phyloP scores from a whole-genome alignment of 2,329 filamentous ascomycete genomes.

The Bimuria novae-zelandiae region DNA sequence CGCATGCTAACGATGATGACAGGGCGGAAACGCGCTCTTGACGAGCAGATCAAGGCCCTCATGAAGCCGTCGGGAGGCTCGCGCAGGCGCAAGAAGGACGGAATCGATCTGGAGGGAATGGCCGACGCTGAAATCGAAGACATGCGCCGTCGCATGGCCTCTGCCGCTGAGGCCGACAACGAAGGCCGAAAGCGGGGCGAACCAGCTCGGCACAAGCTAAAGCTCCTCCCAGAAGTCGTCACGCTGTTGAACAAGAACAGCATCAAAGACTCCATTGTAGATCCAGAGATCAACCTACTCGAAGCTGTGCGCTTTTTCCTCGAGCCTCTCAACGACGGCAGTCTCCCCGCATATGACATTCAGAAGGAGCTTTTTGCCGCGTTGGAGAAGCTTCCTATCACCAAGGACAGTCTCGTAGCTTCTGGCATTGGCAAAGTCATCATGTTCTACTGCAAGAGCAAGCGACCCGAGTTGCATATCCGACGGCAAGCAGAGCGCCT shows the following conservation, averaged over 20 bases:
- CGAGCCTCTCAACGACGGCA: constrained; percentile 91
- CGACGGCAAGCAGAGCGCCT: constrained; percentile 92
- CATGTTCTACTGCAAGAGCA: constrained; percentile 95
- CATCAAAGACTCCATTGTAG: constrained; percentile 80
- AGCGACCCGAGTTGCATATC: constrained; percentile 83
- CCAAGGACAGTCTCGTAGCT: constrained; percentile 86
- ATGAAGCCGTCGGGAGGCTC: constrained; percentile 77
- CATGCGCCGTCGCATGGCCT: constrained; percentile 87
- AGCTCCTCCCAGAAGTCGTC: constrained; percentile 89
- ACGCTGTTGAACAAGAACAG: constrained; percentile 88
- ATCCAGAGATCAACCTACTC: constrained; percentile 92
- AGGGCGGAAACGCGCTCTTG: constrained; percentile 78
- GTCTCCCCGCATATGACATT: constrained; percentile 93
- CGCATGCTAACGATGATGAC: constrained; percentile 20
- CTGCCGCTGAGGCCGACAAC: constrained; percentile 85
- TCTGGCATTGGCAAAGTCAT: constrained; percentile 96
- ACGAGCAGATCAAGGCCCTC: constrained; percentile 84
- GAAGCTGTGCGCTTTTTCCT: constrained; percentile 97
- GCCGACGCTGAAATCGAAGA: constrained; percentile 88
- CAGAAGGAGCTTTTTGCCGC: constrained; percentile 91
- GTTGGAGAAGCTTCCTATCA: constrained; percentile 79
- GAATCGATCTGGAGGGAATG: constrained; percentile 88
- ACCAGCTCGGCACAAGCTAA: constrained; percentile 89
- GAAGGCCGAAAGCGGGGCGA: constrained; percentile 76
- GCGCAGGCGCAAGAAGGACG: constrained; percentile 76